Evolutionary conservation across 2,329 filamentous ascomycete species (phyloP), one percentile per base, ranked within the genome.

Genomic region (Talaromyces piceae): DNA sequence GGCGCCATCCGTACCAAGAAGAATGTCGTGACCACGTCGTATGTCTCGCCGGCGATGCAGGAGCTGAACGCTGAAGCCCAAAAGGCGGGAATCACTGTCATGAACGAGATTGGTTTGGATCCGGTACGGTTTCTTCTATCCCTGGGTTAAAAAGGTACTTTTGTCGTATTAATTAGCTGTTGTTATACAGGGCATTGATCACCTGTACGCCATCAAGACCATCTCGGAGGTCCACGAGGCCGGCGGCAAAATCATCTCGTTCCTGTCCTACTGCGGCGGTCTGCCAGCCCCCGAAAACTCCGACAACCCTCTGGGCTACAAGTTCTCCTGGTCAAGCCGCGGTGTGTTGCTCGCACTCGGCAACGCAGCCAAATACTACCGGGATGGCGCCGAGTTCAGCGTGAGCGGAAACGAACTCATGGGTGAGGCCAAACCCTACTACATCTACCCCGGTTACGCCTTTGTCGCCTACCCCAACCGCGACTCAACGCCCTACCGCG

Each of bases 401-500:
- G 77, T 90, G 27, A 71, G 73, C 5, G 79, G 80, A 27, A 69
- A 74, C 16, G 86, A 91, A 39, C 78, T 96, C 55, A 97, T 96
- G 91, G 84, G 75, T 55, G 81, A 80, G 46, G 89, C 91, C 37
- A 91, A 94, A 78, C 88, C 89, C 46, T 95, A 95, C 79, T 83
- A 80, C 72, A 93, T 91, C 76, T 94, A 90, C 76, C 87, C 87
- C 30, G 88, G 88, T 54, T 96, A 84, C 69, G 84, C 86, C 47
- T 91, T 95, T 62, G 90, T 96, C 59, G 89, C 86, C 39, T 97
- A 97, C 74, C 87, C 87, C 52, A 97, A 97, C 82, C 80, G 91
- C 61, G 91, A 97, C 73, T 91, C 84, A 18, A 93, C 88, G 13
- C 78, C 81, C 7, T 97, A 93, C 82, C 84, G 83, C 66, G 85